Base-by-base conservation (phyloP, 2,329 filamentous ascomycete species). In the Colletotrichum tropicicola region DNA sequence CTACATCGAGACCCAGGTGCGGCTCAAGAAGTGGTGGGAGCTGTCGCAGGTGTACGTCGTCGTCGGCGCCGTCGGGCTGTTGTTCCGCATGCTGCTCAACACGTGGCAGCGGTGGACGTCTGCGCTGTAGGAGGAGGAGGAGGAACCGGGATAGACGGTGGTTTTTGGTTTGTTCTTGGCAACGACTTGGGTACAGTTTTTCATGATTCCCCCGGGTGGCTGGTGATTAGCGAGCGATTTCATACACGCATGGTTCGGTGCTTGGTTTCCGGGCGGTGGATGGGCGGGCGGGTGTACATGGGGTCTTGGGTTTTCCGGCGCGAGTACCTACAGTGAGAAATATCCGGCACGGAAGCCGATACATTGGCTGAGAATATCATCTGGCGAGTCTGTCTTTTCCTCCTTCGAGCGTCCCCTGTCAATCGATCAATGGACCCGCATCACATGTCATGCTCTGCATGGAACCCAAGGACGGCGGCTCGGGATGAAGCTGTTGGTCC, bases 1-100 rank as follows among this genome's bases (percentile, higher is more conserved):
- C 0, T 86, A 84, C 55, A 79, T 90, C 70, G 87, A 89, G 75
- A 89, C 87, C 2, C 79, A 86, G 69, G 85, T 90, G 21, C 83
- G 83, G 27, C 84, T 86, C 1, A 78, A 81, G 43, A 75, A 83
- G 55, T 81, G 82, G 53, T 86, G 81, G 75, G 87, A 90, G 69
- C 83, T 89, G 64, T 65, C 85, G 32, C 82, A 85, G 70, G 79
- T 89, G 7, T 89, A 85, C 56, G 75, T 79, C 23, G 81, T 88
- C 48, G 70, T 85, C 13, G 84, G 80, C 7, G 75, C 78, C 5
- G 78, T 79, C 39, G 80, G 71, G 3, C 69, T 86, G 59, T 39
- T 83, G 10, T 80, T 80, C 69, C 79, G 75, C 57, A 80, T 79
- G 59, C 54, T 79, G 30, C 68, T 69, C 51, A 78, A 75, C 67